These are phyloP conservation scores for Perkinsus marinus DNA, from an alignment of 169 alveolate species.

Conservation along the genomic window DNA sequence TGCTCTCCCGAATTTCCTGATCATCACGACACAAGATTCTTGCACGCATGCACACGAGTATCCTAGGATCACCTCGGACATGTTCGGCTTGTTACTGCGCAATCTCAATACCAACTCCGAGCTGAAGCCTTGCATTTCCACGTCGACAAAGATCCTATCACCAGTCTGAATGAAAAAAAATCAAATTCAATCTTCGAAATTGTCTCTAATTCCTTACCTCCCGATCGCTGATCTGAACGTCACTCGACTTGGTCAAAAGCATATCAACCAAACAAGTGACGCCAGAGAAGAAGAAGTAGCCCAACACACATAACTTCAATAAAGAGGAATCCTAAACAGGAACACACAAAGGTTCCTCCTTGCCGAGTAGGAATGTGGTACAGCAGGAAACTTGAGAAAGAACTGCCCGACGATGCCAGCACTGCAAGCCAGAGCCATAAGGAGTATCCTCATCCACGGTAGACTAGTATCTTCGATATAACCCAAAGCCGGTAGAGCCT, in stretches of 20 bases:
- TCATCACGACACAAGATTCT: not conserved
- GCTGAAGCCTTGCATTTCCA: not conserved
- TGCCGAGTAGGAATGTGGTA: not conserved
- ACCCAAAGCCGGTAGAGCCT: not conserved
- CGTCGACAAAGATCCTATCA: not conserved
- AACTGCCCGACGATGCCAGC: not conserved
- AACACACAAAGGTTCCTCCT: not conserved
- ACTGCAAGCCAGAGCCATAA: not conserved
- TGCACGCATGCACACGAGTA: not conserved
- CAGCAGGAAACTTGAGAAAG: not conserved
- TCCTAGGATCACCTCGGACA: not conserved
- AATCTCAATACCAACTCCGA: not conserved
- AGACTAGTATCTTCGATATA: not conserved
- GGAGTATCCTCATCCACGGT: not conserved
- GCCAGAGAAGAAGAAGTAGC: not conserved
- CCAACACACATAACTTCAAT: not conserved
- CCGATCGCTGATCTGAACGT: not conserved
- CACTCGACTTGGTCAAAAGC: not conserved
- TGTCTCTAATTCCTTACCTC: no score
- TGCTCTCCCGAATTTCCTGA: not conserved
- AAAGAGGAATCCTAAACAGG: not conserved
- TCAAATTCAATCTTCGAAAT: not conserved
- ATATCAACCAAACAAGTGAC: not conserved
- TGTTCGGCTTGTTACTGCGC: not conserved
- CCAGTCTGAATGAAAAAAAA: not conserved